Conservation (phyloP, 768 basidiomycete genomes). For the Mycena kentingensis region DNA sequence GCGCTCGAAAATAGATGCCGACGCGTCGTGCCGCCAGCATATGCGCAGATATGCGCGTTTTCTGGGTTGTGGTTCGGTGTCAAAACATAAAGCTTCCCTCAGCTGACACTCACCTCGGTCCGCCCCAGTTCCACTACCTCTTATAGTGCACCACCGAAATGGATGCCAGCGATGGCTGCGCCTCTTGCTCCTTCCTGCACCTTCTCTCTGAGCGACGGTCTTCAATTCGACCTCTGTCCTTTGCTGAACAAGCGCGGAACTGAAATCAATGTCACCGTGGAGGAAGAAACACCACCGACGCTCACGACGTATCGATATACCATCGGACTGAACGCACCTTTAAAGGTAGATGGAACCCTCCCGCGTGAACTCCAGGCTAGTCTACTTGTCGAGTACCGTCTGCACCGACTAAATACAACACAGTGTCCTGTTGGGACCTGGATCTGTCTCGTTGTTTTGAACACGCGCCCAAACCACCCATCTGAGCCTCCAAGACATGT, state of each 20-base stretch:
- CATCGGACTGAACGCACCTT: conserved; percentile 25
- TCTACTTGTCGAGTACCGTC: not conserved
- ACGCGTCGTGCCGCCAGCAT: not conserved
- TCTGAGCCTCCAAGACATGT: conserved; percentile 36
- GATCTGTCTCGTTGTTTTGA: conserved; percentile 35
- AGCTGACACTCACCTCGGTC: not conserved
- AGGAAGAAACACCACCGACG: conserved; percentile 35
- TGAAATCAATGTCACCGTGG: conserved; percentile 16
- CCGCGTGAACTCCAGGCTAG: conserved; percentile 34
- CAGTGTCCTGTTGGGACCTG: conserved; percentile 36
- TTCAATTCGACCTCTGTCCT: conserved; percentile 32
- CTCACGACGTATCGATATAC: conserved; percentile 31
- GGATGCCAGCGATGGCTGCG: not conserved
- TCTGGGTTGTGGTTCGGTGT: not conserved
- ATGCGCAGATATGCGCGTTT: not conserved
- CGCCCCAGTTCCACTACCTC: not conserved
- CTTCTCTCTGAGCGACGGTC: conserved; percentile 22
- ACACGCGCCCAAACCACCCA: conserved; percentile 35
- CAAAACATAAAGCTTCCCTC: not conserved
- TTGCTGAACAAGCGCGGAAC: conserved; percentile 19
- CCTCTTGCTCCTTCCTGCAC: conserved; percentile 13
- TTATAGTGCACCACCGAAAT: not conserved
- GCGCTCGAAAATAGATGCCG: not conserved
- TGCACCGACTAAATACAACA: not conserved
- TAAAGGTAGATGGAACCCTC: conserved; percentile 31